phyloP scores from a whole-genome alignment of 2,329 filamentous ascomycete species.

The Penicillium digitatum region DNA sequence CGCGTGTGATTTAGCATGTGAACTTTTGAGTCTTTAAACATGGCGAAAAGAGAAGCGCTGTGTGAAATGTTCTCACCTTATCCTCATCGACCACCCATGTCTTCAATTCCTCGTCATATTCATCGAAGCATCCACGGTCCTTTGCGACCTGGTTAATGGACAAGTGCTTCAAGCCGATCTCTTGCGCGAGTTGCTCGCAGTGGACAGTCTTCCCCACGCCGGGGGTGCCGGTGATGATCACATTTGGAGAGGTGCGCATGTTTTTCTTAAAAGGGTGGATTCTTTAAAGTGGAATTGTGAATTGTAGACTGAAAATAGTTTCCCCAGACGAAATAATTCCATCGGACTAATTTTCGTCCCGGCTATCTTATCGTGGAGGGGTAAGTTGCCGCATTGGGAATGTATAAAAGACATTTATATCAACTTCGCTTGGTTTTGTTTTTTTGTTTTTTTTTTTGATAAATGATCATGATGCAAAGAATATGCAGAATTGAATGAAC shows the following conservation, averaged over 20 bases:
- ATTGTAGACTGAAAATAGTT: neutral
- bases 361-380: slow-evolving; percentile 17
- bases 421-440: neutral
- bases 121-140: slow-evolving; percentile 79
- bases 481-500: neutral
- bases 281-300: neutral
- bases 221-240: slow-evolving; percentile 91
- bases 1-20: slow-evolving; percentile 5
- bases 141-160: slow-evolving; percentile 90
- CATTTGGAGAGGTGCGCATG: slow-evolving; percentile 63
- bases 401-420: slow-evolving; percentile 1
- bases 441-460: neutral
- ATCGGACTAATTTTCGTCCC: slow-evolving; percentile 17
- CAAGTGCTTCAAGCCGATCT: slow-evolving; percentile 73
- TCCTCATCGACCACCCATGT: slow-evolving; percentile 96
- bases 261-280: slow-evolving; percentile 1
- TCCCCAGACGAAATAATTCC: slow-evolving; percentile 19
- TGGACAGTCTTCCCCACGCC: slow-evolving; percentile 95
- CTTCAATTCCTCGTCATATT: slow-evolving; percentile 77
- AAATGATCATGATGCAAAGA: neutral
- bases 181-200: slow-evolving; percentile 73
- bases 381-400: slow-evolving; percentile 4
- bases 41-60: neutral
- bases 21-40: neutral
- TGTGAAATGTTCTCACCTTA: slow-evolving; percentile 56